A percentile compares a stretch with the other conserved stretches of the same genome.
These are phyloP conservation scores for Blastocystis sp. DNA, from an alignment of 352 stramenopile genomes.

Conservation along the genomic window DNA sequence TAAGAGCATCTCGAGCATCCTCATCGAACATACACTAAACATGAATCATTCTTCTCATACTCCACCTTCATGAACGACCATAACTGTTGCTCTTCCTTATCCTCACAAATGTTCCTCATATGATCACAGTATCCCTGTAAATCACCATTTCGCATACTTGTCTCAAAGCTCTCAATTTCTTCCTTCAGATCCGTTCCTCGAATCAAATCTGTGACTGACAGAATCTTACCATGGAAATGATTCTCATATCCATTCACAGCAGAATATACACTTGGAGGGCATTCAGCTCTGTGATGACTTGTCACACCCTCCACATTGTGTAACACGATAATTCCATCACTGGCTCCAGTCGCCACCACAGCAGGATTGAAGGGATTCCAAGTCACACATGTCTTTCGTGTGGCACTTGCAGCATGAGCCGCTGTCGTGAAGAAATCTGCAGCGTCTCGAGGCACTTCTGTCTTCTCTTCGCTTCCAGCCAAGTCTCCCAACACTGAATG, in stretches of 20 bases:
- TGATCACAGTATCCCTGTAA: constrained; percentile 83
- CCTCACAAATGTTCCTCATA: constrained; percentile 73
- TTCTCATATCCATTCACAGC: constrained; percentile 85
- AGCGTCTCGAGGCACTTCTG: constrained; percentile 5
- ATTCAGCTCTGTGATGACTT: constrained; percentile 65
- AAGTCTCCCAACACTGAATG: constrained; percentile 86
- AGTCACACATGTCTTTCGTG: constrained; percentile 34
- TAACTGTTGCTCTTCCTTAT: constrained; percentile 72
- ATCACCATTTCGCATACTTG: constrained; percentile 78
- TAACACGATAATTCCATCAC: background rate
- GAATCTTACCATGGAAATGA: constrained; percentile 73
- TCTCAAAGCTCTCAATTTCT: constrained; percentile 80
- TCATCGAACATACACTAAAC: constrained; percentile 65
- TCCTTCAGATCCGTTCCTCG: constrained; percentile 75
- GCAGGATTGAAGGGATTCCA: constrained; percentile 65
- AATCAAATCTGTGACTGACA: constrained; percentile 76
- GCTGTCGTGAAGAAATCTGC: constrained; percentile 46
- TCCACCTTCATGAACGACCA: constrained; percentile 84
- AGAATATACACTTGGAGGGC: background rate
- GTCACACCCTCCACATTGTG: constrained; percentile 62
- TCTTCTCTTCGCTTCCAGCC: constrained; percentile 65
- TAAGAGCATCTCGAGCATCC: constrained; percentile 61
- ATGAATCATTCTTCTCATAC: background rate
- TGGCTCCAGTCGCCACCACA: constrained; percentile 73
- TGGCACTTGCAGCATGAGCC: background rate